Evolutionary conservation across 169 alveolate genomes (phyloP).

Genomic region (Plasmodium billcollinsi): DNA sequence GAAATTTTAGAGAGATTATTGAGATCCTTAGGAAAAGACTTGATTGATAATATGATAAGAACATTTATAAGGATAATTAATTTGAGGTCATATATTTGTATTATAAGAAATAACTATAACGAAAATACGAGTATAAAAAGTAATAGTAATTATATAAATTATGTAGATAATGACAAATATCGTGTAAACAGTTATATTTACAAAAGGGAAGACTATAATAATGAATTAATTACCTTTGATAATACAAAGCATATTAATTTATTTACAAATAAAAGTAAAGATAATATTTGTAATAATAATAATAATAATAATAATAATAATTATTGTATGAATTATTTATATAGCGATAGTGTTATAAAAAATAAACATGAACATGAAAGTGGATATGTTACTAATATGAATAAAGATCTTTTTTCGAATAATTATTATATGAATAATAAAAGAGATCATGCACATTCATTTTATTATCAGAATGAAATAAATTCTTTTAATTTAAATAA

Average conservation of each 20-base stretch:
- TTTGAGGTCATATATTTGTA: conserved; percentile 50
- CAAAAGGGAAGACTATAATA: neutral
- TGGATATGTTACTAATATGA: neutral
- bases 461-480: neutral
- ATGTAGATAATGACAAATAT: neutral
- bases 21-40: conserved; percentile 91
- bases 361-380: neutral
- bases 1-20: conserved; percentile 91
- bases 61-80: conserved; percentile 76
- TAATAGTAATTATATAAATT: neutral
- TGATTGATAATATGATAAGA: conserved; percentile 86
- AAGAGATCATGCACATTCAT: neutral
- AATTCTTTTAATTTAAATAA: neutral
- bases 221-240: conserved; percentile 5
- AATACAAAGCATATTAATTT: neutral
- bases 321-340: too few relatives aligned
- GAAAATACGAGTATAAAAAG: neutral
- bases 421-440: neutral
- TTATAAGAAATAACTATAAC: conserved; percentile 16
- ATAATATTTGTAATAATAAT: neutral
- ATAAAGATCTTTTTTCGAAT: neutral
- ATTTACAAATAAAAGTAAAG: neutral
- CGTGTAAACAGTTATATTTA: neutral
- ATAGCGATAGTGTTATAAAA: neutral
- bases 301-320: too few relatives aligned